These are phyloP conservation scores for Gracilaria domingensis DNA, from an alignment of 23 red algal species.

Conservation along the genomic window DNA sequence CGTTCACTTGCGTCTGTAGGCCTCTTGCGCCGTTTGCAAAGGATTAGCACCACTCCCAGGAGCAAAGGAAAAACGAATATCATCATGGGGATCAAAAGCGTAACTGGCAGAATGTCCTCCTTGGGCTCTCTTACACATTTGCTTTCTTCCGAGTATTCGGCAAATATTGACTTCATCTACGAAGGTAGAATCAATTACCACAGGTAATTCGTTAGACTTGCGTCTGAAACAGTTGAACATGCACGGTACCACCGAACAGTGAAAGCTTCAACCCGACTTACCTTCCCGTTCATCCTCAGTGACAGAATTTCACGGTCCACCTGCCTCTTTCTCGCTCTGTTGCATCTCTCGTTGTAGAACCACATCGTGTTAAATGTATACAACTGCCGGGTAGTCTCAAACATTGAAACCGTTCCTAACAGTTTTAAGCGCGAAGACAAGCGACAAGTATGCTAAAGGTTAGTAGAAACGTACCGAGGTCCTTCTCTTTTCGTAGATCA, in stretches of 20 bases:
- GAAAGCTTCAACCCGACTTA: neutral
- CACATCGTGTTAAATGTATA: conserved; percentile 18
- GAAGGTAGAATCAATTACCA: neutral
- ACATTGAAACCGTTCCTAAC: neutral
- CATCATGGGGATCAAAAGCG: conserved; percentile 8
- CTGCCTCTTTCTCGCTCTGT: neutral
- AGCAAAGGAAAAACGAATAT: conserved; percentile 25
- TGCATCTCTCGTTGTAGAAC: conserved; percentile 10
- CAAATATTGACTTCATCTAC: neutral
- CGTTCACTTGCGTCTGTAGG: neutral
- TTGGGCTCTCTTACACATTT: neutral
- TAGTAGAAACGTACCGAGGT: no score
- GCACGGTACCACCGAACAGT: no score
- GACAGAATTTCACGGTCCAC: conserved; percentile 28
- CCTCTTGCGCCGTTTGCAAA: neutral
- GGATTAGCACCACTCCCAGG: neutral
- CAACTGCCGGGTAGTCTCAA: neutral
- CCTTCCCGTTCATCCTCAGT: neutral
- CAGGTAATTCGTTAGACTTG: no score
- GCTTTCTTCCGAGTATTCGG: neutral
- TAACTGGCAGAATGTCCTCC: conserved; percentile 1
- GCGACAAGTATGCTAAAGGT: neutral
- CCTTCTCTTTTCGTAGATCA: neutral
- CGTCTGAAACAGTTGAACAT: no score
- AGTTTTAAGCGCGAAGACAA: neutral